Evolutionary conservation across 228 moss, liverwort and hornwort species (phyloP).

Genomic region (Sphagnum magellanicum): DNA sequence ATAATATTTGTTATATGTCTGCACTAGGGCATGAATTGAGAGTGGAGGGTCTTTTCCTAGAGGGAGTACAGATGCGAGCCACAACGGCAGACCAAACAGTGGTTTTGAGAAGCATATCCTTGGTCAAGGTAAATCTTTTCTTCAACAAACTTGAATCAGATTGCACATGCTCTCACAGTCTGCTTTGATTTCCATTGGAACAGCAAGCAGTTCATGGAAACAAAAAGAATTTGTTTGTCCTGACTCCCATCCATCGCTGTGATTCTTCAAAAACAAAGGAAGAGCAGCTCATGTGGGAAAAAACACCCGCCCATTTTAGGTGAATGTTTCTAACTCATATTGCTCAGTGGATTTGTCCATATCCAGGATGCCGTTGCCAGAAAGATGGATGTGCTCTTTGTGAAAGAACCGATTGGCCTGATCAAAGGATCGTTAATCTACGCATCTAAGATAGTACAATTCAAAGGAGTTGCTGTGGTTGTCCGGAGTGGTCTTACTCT

Average conservation of each 20-base stretch:
- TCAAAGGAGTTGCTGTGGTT: constrained; percentile 25
- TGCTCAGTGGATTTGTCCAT: neutral
- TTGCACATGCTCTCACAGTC: too few relatives aligned
- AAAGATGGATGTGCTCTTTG: constrained; percentile 26
- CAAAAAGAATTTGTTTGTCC: too few relatives aligned
- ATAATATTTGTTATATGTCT: neutral
- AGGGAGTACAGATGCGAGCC: constrained; percentile 50
- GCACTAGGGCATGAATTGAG: constrained; percentile 36
- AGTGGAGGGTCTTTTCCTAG: constrained; percentile 48
- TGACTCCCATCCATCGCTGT: too few relatives aligned
- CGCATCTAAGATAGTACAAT: constrained; percentile 50
- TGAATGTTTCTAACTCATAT: neutral
- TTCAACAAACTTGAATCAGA: too few relatives aligned
- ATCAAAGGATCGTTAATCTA: constrained; percentile 38
- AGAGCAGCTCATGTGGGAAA: too few relatives aligned
- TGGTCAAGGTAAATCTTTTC: constrained; percentile 28
- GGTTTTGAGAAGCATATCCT: constrained; percentile 33
- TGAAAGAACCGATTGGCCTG: constrained; percentile 28
- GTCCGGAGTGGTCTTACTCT: constrained; percentile 46
- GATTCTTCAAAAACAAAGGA: too few relatives aligned
- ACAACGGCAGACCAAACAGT: constrained; percentile 17
- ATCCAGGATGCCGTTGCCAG: constrained; percentile 23
- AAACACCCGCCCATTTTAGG: too few relatives aligned
- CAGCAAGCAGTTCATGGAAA: too few relatives aligned
- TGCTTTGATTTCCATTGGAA: too few relatives aligned